Conservation (phyloP, 2,329 filamentous ascomycete genomes). For the Trichophyton simii region DNA sequence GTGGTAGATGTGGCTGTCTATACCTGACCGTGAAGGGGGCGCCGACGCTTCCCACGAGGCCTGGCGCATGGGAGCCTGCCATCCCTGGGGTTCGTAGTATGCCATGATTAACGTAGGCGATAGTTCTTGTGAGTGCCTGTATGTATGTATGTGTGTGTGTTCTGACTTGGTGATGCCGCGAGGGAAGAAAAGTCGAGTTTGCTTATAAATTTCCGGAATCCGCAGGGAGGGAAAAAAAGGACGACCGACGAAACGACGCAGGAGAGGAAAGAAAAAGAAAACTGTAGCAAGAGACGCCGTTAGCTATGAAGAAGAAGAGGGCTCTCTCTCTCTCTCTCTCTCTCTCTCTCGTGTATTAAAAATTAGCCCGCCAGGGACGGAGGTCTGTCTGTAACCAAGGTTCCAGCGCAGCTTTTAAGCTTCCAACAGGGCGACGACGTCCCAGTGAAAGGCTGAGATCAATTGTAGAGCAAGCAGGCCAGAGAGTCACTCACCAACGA, state of each 20-base stretch:
- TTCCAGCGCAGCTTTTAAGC: background rate
- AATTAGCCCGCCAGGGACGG: background rate
- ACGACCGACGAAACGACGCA: background rate
- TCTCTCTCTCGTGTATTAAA: no score
- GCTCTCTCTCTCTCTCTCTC: no score
- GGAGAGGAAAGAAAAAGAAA: background rate
- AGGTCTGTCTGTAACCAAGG: background rate
- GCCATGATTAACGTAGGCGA: slow-evolving; percentile 39
- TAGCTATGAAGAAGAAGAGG: background rate
- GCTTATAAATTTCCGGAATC: background rate
- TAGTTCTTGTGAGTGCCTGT: no score
- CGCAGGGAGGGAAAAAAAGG: background rate
- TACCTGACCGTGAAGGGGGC: slow-evolving; percentile 61
- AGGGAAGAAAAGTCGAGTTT: background rate
- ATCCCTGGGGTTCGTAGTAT: slow-evolving; percentile 56
- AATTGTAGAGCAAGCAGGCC: slow-evolving; percentile 16
- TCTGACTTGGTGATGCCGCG: background rate
- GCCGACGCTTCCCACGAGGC: slow-evolving; percentile 55
- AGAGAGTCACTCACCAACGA: background rate
- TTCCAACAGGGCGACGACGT: background rate
- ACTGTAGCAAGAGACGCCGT: background rate
- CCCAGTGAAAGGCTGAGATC: slow-evolving; percentile 6
- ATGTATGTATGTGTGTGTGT: no score
- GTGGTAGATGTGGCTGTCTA: slow-evolving; percentile 5
- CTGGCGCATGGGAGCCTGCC: slow-evolving; percentile 51